These are phyloP conservation scores for Pythium phragmitis DNA, from an alignment of 352 stramenopile species.

Conservation along the genomic window DNA sequence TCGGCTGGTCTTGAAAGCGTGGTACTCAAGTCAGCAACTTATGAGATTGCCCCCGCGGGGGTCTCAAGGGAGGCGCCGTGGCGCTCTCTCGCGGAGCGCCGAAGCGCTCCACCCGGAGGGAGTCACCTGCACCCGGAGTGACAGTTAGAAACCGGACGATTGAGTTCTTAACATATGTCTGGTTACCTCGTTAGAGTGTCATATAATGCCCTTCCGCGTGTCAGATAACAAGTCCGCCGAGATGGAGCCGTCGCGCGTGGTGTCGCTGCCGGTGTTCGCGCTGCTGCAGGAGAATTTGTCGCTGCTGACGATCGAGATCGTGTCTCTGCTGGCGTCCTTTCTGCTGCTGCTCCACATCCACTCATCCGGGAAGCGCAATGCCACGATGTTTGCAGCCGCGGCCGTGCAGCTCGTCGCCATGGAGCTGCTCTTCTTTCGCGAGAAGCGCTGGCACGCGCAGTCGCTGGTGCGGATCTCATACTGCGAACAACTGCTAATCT, in stretches of 20 bases:
- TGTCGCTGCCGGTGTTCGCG: conserved; percentile 63
- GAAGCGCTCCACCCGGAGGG: no score
- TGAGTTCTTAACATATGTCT: background rate
- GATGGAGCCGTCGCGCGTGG: conserved; percentile 45
- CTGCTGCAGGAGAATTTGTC: conserved; percentile 81
- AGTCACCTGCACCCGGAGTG: no score
- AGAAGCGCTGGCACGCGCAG: conserved; percentile 70
- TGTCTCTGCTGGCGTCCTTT: conserved; percentile 57
- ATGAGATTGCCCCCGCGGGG: no score
- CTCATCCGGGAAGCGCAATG: conserved; percentile 74
- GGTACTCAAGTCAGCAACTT: no score
- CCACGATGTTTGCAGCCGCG: conserved; percentile 52
- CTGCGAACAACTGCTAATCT: background rate
- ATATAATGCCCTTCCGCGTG: no score
- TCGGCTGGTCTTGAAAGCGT: no score
- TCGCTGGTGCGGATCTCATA: conserved; percentile 34
- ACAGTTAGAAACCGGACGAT: no score
- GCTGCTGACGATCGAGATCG: conserved; percentile 60
- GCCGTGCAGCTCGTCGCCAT: conserved; percentile 52
- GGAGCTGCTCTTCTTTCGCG: conserved; percentile 63
- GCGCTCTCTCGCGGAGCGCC: no score
- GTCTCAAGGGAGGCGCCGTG: no score
- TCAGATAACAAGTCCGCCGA: background rate
- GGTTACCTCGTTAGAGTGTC: no score
- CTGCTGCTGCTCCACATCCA: conserved; percentile 75